These are phyloP conservation scores for Myochromella boudieri DNA, from an alignment of 768 basidiomycete genomes.

Conservation along the genomic window DNA sequence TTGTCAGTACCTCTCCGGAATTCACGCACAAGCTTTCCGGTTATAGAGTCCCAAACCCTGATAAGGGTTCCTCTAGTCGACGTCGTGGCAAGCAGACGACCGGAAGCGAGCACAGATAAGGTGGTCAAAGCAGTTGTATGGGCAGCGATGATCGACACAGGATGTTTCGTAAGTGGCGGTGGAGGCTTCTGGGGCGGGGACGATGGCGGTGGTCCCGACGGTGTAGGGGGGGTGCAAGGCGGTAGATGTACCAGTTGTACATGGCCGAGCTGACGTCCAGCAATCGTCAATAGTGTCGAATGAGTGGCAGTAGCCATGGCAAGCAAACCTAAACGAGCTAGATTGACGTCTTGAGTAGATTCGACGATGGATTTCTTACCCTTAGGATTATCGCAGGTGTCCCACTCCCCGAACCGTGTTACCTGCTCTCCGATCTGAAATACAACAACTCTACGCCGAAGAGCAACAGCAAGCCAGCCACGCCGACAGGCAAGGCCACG, in stretches of 20 bases:
- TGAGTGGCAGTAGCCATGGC: slow-evolving; percentile 76
- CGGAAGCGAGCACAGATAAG: slow-evolving; percentile 75
- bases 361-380: slow-evolving; percentile 44
- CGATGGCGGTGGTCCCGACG: slow-evolving; percentile 55
- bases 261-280: slow-evolving; percentile 85
- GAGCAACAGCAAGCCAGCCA: slow-evolving; percentile 81
- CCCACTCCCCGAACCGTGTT: slow-evolving; percentile 72
- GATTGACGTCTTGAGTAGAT: slow-evolving; percentile 1
- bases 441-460: slow-evolving; percentile 75
- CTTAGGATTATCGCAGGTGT: slow-evolving; percentile 84
- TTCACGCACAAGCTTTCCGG: slow-evolving; percentile 75
- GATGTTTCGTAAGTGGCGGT: slow-evolving; percentile 56
- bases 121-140: slow-evolving; percentile 80
- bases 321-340: slow-evolving; percentile 54
- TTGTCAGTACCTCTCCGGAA: slow-evolving; percentile 86
- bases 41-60: slow-evolving; percentile 78
- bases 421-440: slow-evolving; percentile 70
- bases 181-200: slow-evolving; percentile 54
- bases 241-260: slow-evolving; percentile 86
- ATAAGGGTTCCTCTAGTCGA: slow-evolving; percentile 83
- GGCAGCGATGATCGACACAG: slow-evolving; percentile 80
- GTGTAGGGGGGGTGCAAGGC: slow-evolving; percentile 64
- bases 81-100: slow-evolving; percentile 79
- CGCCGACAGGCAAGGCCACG: slow-evolving; percentile 78
- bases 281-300: slow-evolving; percentile 81